These are phyloP conservation scores for Jamesozyma piceae DNA, from an alignment of 805 yeast species.

Conservation along the genomic window DNA sequence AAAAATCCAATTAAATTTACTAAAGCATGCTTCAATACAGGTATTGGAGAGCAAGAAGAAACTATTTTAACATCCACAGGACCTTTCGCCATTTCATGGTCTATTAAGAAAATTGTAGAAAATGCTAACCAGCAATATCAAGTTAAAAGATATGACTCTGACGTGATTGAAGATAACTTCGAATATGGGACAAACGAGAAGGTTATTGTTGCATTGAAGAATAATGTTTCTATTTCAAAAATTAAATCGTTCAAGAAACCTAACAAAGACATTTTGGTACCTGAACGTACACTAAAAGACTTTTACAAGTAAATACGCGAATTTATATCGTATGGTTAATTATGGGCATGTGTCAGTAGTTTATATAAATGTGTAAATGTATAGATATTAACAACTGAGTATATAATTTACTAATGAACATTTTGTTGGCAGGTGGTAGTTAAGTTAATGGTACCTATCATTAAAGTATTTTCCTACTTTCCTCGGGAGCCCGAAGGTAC, in stretches of 20 bases:
- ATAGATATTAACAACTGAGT: too few relatives aligned
- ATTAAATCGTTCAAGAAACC: constrained; percentile 52
- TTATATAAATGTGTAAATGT: background rate
- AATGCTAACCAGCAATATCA: constrained; percentile 49
- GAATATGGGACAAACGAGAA: constrained; percentile 61
- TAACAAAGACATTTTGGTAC: constrained; percentile 37
- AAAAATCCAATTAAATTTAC: constrained; percentile 49
- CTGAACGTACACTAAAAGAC: constrained; percentile 6
- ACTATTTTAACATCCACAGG: constrained; percentile 72
- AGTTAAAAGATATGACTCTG: constrained; percentile 51
- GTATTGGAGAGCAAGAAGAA: constrained; percentile 53
- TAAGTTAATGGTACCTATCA: too few relatives aligned
- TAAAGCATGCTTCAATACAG: constrained; percentile 68
- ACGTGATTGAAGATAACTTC: constrained; percentile 71
- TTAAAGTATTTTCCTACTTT: constrained; percentile 11
- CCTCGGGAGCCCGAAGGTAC: constrained; percentile 40
- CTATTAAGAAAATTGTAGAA: constrained; percentile 47
- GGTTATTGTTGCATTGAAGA: constrained; percentile 62
- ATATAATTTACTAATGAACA: too few relatives aligned
- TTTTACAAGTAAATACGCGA: constrained; percentile 1
- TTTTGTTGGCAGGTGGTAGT: too few relatives aligned
- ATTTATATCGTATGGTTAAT: too few relatives aligned
- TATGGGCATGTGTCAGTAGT: background rate
- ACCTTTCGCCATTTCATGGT: constrained; percentile 77
- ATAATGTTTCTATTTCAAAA: constrained; percentile 67